These are phyloP conservation scores for Asterophora lycoperdoides DNA, from an alignment of 768 basidiomycete species.

Conservation along the genomic window DNA sequence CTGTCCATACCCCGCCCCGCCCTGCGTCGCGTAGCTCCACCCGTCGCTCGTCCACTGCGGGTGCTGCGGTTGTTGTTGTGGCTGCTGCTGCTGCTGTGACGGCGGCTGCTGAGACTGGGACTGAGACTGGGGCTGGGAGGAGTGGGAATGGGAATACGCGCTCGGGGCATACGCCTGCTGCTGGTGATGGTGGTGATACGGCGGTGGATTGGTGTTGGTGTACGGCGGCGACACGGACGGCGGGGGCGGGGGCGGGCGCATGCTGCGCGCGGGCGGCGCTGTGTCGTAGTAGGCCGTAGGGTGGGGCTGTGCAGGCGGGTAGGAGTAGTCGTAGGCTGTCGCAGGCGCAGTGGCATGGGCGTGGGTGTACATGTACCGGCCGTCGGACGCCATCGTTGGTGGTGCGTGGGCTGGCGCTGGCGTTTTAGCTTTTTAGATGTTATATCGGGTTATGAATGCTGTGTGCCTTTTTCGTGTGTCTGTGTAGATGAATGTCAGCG, in stretches of 20 bases:
- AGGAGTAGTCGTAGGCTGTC: background rate
- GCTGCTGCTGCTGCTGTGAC: no score
- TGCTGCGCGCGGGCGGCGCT: background rate
- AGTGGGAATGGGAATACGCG: background rate
- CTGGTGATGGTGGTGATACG: conserved; percentile 3
- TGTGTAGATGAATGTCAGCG: background rate
- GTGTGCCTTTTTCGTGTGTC: background rate
- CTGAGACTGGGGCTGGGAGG: no score
- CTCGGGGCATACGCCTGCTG: background rate
- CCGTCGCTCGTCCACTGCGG: no score
- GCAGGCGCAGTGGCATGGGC: conserved; percentile 4
- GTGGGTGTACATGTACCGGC: conserved; percentile 50
- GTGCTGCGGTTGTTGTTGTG: no score
- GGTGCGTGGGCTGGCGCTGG: no score
- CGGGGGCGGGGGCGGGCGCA: conserved; percentile 1
- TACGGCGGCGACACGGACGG: conserved; percentile 1
- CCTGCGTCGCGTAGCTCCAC: no score
- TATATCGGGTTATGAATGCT: background rate
- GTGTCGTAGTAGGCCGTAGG: background rate
- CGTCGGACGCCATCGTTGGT: conserved; percentile 42
- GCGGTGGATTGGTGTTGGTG: no score
- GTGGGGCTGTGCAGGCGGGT: no score
- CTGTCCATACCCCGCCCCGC: no score
- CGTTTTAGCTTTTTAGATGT: background rate
- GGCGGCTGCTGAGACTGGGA: no score